These are phyloP conservation scores for Gentiana macrophylla DNA, from an alignment of 257 asterid species.

Conservation along the genomic window DNA sequence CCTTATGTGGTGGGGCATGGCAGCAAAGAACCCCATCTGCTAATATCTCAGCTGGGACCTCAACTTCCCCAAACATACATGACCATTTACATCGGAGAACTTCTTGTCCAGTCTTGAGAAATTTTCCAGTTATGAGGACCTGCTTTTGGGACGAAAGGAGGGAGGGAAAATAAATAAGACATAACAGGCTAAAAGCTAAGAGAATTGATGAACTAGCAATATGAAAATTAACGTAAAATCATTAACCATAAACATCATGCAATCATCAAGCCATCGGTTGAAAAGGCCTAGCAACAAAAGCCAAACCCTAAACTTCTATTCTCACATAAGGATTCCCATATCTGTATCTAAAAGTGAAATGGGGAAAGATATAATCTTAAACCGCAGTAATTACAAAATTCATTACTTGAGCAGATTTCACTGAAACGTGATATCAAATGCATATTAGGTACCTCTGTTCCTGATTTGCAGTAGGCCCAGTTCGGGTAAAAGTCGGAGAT, in stretches of 20 bases:
- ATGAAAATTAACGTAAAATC: not conserved
- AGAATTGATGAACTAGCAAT: not conserved
- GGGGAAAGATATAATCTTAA: no score
- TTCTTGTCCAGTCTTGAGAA: slow-evolving; percentile 49
- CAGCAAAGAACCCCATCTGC: slow-evolving; percentile 63
- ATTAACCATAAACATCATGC: not conserved
- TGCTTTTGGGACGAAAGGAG: slow-evolving; percentile 18
- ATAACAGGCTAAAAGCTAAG: slow-evolving; percentile 2
- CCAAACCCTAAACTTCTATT: not conserved
- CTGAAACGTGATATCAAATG: not conserved
- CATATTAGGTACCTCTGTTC: slow-evolving; percentile 46
- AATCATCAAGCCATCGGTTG: not conserved
- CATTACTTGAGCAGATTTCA: no score
- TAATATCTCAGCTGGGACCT: slow-evolving; percentile 65
- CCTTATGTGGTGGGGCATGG: slow-evolving; percentile 50
- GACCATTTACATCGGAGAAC: slow-evolving; percentile 54
- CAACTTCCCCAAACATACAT: slow-evolving; percentile 83
- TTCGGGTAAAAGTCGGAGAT: slow-evolving; percentile 63
- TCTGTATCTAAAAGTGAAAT: no score
- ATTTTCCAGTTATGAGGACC: slow-evolving; percentile 61
- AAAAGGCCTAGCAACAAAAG: not conserved
- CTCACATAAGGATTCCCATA: not conserved
- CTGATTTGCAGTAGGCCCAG: slow-evolving; percentile 58
- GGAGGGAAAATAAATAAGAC: not conserved
- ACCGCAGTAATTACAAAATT: no score